These are phyloP conservation scores for Aspergillus carlsbadensis DNA, from an alignment of 495 filamentous ascomycete species.

Conservation along the genomic window DNA sequence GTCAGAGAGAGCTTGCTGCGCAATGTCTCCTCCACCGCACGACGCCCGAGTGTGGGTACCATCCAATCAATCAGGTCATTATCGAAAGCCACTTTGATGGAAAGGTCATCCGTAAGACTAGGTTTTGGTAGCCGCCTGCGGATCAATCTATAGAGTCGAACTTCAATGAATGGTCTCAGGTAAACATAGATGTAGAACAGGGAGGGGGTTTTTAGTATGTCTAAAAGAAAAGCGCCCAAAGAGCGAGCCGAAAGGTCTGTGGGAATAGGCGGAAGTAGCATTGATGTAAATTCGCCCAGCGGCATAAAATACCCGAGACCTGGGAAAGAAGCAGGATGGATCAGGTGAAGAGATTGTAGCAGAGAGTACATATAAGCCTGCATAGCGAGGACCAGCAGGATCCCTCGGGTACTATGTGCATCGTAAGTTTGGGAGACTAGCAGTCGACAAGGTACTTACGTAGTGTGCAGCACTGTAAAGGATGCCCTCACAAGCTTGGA, in stretches of 20 bases:
- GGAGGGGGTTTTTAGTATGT: conserved; percentile 34
- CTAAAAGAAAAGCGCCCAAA: conserved; percentile 23
- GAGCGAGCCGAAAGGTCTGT: conserved; percentile 31
- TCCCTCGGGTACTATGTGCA: conserved; percentile 31
- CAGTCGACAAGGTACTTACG: conserved; percentile 23
- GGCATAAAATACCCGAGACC: conserved; percentile 32
- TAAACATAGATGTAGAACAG: conserved; percentile 36
- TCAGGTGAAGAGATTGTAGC: conserved; percentile 47
- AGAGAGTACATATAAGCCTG: conserved; percentile 50
- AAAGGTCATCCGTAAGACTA: conserved; percentile 42
- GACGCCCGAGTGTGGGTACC: conserved; percentile 42
- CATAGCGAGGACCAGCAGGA: conserved; percentile 39
- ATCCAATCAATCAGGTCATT: conserved; percentile 51
- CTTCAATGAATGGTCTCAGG: conserved; percentile 42
- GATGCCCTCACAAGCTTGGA: conserved; percentile 29
- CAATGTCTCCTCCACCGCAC: conserved; percentile 39
- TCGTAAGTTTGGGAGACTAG: conserved; percentile 14
- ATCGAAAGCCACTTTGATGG: conserved; percentile 45
- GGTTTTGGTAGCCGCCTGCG: conserved; percentile 47
- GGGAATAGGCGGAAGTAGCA: conserved; percentile 35
- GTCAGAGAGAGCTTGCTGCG: conserved; percentile 40
- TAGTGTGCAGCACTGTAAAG: conserved; percentile 33
- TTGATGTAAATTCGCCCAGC: conserved; percentile 34
- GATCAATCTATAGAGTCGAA: conserved; percentile 43
- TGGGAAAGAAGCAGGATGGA: conserved; percentile 36